Evolutionary conservation across 2,329 filamentous ascomycete species (phyloP), one percentile per base, ranked within the genome.

Genomic region (Thielaviopsis ethacetica): DNA sequence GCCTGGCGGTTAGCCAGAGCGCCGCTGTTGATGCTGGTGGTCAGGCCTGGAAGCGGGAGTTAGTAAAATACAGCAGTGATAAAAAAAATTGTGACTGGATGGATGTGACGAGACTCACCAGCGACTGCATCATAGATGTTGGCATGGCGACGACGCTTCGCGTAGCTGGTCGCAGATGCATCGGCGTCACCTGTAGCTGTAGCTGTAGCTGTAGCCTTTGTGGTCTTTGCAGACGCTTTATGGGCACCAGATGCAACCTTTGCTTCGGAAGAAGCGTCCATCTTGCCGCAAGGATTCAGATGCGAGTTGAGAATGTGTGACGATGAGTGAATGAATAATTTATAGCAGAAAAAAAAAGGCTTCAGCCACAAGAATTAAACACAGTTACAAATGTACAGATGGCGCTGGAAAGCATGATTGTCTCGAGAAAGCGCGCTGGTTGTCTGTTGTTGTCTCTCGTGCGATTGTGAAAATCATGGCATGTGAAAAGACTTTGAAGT

Each of bases 91-190:
- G 51, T 26, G 24, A 26, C 24, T 26, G 24, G 24, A 7, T 15
- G 26, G 12, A 7, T 22, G n/a, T n/a, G 27, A 24, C 17, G 17
- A 50, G 38, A 65, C 69, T 64, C 67, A 85, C 84, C 84, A 65
- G 84, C 84, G 58, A 88, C 83, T 17, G 84, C 85, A 70, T 90
- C 85, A 69, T 85, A 90, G 21, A 90, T 70, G 21, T 77, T 87
- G 49, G 78, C 75, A 44, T 70, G 67, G 17, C 69, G 68, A 51
- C 68, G 66, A n/a, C 57, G 53, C 26, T 49, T 61, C 2, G 24
- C 10, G 47, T 47, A 50, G 34, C 12, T 44, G 34, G 19, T 53
- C 19, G 10, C 19, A n/a, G 19, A 26, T 22, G 30, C n/a, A 10
- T 49, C 44, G n/a, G n/a, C n/a, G n/a, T 49, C n/a, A 44, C 17